Percentiles rank a stretch among this genome's conserved stretches.
These are phyloP conservation scores for Pestalotiopsis sp. DNA, from an alignment of 2,329 filamentous ascomycete species.

Conservation along the genomic window DNA sequence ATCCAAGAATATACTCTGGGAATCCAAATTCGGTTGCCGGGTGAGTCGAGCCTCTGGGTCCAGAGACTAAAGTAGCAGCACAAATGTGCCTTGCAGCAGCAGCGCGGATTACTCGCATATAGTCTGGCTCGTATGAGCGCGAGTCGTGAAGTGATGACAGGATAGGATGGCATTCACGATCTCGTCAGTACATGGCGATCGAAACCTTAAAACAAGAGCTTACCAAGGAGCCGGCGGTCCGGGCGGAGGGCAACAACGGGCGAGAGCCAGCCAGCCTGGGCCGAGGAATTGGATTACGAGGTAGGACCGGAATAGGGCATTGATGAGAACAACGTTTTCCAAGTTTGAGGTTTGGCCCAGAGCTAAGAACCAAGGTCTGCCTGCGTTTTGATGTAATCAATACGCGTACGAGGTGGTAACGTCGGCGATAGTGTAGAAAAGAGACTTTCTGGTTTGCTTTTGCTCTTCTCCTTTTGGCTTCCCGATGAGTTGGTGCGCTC, in stretches of 20 bases:
- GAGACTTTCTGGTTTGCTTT: background rate
- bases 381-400: background rate
- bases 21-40: background rate
- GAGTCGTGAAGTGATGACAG: background rate
- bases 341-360: background rate
- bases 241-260: background rate
- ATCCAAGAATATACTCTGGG: background rate
- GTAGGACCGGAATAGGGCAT: background rate
- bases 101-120: background rate
- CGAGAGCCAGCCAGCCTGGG: background rate
- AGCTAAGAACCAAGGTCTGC: background rate
- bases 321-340: no score
- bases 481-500: background rate
- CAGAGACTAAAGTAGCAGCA: background rate
- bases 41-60: background rate
- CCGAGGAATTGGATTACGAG: background rate
- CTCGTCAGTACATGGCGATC: background rate
- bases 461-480: background rate
- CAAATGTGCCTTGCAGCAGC: background rate
- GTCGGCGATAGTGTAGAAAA: background rate
- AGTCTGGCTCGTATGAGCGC: background rate
- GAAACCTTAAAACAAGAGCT: background rate
- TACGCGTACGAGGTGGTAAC: background rate
- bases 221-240: background rate
- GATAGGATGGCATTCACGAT: background rate